These are phyloP conservation scores for Phytopythium delawarense DNA, from an alignment of 352 stramenopile species.

Conservation along the genomic window DNA sequence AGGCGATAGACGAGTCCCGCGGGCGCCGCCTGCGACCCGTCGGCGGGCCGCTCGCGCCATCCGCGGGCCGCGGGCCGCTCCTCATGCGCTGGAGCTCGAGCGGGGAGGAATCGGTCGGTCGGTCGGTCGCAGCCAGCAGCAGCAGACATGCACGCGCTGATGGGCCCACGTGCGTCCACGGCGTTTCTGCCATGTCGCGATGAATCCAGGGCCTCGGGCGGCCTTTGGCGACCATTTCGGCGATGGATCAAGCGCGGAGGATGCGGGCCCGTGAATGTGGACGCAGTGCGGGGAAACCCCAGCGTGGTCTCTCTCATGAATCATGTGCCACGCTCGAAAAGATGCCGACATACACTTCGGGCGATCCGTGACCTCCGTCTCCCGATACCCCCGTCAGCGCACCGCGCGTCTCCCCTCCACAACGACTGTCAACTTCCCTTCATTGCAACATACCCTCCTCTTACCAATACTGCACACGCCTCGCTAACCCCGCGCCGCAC, in stretches of 20 bases:
- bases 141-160: neutral
- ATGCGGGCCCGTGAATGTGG: too few relatives aligned
- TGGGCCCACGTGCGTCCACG: neutral
- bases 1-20: slow-evolving; percentile 5
- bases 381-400: neutral
- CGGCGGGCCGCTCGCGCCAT: neutral
- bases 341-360: neutral
- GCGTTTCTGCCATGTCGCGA: too few relatives aligned
- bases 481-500: neutral
- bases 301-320: too few relatives aligned
- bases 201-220: too few relatives aligned
- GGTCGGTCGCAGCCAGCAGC: too few relatives aligned
- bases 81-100: too few relatives aligned
- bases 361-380: neutral
- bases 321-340: too few relatives aligned
- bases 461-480: too few relatives aligned
- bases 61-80: neutral
- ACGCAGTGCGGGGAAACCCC: too few relatives aligned
- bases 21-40: neutral
- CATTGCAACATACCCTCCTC: neutral
- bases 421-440: neutral
- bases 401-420: neutral
- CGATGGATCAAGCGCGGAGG: too few relatives aligned
- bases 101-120: too few relatives aligned
- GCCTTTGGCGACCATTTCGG: too few relatives aligned